Base-by-base conservation (phyloP, 169 alveolate species). In the Eimeria tenella region DNA sequence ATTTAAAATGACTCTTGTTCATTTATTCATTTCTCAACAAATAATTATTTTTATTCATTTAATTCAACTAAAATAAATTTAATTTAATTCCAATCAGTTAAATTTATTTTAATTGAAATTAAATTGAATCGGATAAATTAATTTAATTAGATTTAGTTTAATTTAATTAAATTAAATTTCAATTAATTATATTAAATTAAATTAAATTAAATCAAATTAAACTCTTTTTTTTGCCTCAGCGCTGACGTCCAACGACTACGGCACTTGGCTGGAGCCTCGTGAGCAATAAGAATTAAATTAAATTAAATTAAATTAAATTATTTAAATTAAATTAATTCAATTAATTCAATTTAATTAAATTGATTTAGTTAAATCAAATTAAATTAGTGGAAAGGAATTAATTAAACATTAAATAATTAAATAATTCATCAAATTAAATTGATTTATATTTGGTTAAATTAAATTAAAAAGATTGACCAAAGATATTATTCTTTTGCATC, bases 241-340 rank as follows among this genome's bases (percentile, higher is more conserved):
- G 19, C 58, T 74, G 4, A 74, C 84, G 11, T 52, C 84, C 8
- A 42, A 42, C 56, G 84, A 74, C 56, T 74, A 25, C 58, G 84
- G 84, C 53, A 74, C 84, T 1, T 74, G 84, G 84, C 58, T 74
- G 21, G 84, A 74, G 58, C 84, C 84, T 3, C 58, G 84, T 74
- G 58, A 23, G 84, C 9, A 21, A 7, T 74, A 7, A 9, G 2
- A 10, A 15, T 1, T 68, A n/a, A 15, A 19, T 4, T 2, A 21
- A n/a, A n/a, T 70, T n/a, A 15, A 70, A 58, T 58, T 58, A 58
- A 13, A 3, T 58, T 13, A 10, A 58, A 58, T 13, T 58, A 58
- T 1, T 1, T 58, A 1, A 17, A 13, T 58, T 58, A 58, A 10
- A 58, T 58, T 13, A 10, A 58, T 13, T 13, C 2, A 58, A 58